These are phyloP conservation scores for Aaosphaeria pasadenensis DNA, from an alignment of 2,329 filamentous ascomycete genomes.

Conservation along the genomic window DNA sequence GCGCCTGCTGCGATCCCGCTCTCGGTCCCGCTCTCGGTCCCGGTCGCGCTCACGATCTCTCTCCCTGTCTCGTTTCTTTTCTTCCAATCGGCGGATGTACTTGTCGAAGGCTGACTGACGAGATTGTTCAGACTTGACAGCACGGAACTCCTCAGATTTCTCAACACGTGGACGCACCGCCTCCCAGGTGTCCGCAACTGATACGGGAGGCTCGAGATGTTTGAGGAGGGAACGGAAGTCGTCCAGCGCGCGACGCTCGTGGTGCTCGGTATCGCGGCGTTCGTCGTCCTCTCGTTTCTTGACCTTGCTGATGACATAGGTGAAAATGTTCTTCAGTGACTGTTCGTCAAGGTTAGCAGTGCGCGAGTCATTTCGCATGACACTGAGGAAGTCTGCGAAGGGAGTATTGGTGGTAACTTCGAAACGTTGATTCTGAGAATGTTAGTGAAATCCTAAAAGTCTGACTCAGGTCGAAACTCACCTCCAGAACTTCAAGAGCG, in stretches of 20 bases:
- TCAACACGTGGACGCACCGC: constrained; percentile 77
- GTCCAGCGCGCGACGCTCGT: constrained; percentile 81
- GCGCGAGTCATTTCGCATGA: constrained; percentile 82
- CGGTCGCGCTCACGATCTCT: constrained; percentile 53
- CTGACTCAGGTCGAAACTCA: constrained; percentile 34
- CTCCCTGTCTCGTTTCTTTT: constrained; percentile 83
- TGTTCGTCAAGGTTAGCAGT: constrained; percentile 85
- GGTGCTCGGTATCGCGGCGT: constrained; percentile 74
- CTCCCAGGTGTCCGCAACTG: constrained; percentile 79
- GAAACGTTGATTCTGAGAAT: constrained; percentile 77
- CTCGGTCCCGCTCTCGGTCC: constrained; percentile 50
- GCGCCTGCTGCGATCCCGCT: constrained; percentile 35
- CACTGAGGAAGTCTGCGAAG: constrained; percentile 79
- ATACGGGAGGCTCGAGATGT: constrained; percentile 81
- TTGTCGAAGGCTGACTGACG: constrained; percentile 87
- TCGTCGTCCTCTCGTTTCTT: constrained; percentile 80
- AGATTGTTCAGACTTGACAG: constrained; percentile 77
- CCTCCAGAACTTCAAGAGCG: constrained; percentile 84
- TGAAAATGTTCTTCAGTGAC: constrained; percentile 76
- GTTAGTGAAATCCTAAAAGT: background rate
- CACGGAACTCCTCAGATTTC: constrained; percentile 79
- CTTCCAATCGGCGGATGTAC: constrained; percentile 82
- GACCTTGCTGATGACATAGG: constrained; percentile 84
- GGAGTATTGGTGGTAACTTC: constrained; percentile 84
- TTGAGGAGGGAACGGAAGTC: constrained; percentile 83